phyloP scores from a whole-genome alignment of 2,329 filamentous ascomycete genomes.

The Phaeoacremonium minimum region DNA sequence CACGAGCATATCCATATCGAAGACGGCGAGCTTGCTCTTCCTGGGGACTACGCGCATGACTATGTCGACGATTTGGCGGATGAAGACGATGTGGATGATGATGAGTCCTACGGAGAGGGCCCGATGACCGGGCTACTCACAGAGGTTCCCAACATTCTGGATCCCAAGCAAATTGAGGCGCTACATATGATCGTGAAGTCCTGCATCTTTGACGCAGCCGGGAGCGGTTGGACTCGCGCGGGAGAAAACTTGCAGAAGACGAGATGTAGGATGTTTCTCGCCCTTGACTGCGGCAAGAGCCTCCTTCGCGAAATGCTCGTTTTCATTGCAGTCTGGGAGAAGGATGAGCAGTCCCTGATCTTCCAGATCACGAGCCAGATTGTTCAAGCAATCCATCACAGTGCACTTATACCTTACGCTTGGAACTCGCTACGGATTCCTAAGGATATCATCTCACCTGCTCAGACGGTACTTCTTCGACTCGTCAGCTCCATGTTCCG shows the following conservation, averaged over 20 bases:
- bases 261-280: conserved; percentile 82
- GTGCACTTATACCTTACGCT: conserved; percentile 83
- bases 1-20: conserved; percentile 29
- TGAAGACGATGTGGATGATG: conserved; percentile 66
- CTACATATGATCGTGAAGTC: conserved; percentile 97
- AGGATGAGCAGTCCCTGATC: conserved; percentile 88
- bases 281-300: conserved; percentile 86
- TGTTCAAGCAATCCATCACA: conserved; percentile 86
- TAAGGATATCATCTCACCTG: conserved; percentile 94
- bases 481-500: conserved; percentile 88
- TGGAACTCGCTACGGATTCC: conserved; percentile 89
- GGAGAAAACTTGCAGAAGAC: conserved; percentile 87
- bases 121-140: conserved; percentile 81
- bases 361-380: conserved; percentile 97
- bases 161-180: conserved; percentile 92
- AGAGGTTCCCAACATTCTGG: conserved; percentile 89
- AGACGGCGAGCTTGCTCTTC: too few species aligned
- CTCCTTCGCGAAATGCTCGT: conserved; percentile 86
- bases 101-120: conserved; percentile 75
- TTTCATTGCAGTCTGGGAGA: conserved; percentile 95
- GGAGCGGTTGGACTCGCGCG: conserved; percentile 60
- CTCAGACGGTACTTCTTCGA: conserved; percentile 88
- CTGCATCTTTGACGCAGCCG: conserved; percentile 80
- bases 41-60: conserved; percentile 25
- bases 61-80: conserved; percentile 48